Evolutionary conservation across 2,329 filamentous ascomycete genomes (phyloP).

Genomic region (Aspergillus fischeri): DNA sequence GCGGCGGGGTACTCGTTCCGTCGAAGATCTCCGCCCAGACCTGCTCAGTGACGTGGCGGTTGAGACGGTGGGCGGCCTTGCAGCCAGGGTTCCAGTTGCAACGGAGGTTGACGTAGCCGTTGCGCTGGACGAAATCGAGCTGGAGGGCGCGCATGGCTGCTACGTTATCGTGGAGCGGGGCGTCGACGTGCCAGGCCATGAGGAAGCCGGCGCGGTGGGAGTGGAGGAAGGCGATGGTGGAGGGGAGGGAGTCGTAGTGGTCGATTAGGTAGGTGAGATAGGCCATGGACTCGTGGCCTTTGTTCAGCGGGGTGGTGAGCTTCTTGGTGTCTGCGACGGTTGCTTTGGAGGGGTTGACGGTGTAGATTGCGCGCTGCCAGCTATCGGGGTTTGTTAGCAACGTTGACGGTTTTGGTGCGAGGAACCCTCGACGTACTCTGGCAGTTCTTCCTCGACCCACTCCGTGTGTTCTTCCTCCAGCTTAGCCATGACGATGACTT

Average conservation of each 20-base stretch:
- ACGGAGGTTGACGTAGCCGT: conserved; percentile 59
- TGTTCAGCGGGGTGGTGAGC: conserved; percentile 37
- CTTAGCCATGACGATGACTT: conserved; percentile 44
- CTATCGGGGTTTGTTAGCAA: conserved; percentile 17
- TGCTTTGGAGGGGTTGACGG: conserved; percentile 34
- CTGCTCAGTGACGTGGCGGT: conserved; percentile 33
- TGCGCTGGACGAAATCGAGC: conserved; percentile 47
- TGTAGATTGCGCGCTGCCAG: conserved; percentile 46
- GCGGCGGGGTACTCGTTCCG: conserved; percentile 36
- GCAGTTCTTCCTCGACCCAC: conserved; percentile 45
- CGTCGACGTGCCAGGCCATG: conserved; percentile 56
- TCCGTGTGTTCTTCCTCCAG: conserved; percentile 40
- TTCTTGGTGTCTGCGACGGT: conserved; percentile 15
- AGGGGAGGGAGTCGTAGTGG: conserved; percentile 46
- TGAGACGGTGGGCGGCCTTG: conserved; percentile 27
- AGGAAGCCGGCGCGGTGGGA: conserved; percentile 49
- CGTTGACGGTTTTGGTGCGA: background rate
- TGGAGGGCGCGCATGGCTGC: conserved; percentile 48
- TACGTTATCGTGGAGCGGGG: conserved; percentile 53
- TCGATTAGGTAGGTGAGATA: conserved; percentile 48
- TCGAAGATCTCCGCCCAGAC: conserved; percentile 37
- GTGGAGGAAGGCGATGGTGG: conserved; percentile 54
- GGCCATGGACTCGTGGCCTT: conserved; percentile 45
- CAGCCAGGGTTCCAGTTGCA: conserved; percentile 59
- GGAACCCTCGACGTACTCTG: conserved; percentile 34